Evolutionary conservation across 1,284 basidiomycete genomes (phyloP), one percentile per base, ranked within the genome.

Genomic region (Fomitopsis pinicola): DNA sequence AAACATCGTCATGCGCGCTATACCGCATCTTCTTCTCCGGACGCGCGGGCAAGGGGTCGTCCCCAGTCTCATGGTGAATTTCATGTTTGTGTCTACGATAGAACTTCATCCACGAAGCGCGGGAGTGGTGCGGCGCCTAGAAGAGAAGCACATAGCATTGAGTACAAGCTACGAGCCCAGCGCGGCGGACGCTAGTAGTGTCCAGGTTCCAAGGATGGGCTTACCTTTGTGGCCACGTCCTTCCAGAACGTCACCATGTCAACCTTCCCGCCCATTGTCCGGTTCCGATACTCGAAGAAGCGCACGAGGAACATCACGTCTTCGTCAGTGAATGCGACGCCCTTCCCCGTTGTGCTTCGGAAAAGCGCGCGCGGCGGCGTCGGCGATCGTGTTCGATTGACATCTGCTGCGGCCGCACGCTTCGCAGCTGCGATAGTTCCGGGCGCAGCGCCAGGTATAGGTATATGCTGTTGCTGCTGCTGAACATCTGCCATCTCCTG

Each of bases 31-130:
- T 91, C 79, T 93, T 93, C 69, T 89, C 87, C 0, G 91, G 91
- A 1, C 86, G 84, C 35, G 81, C 79, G 14, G 89, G 88, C n/a
- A 88, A 74, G 2, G 88, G 87, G 14, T 85, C 86, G 63, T 89
- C 87, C 1, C 74, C 78, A 14, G 85, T 83, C 7, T 78, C 77
- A 62, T 83, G 82, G 54, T 88, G 80, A 22, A 92, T 75, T 67
- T 93, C 91, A 67, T 93, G 91, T 66, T 90, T 91, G 71, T 93
- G 91, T 61, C 91, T 79, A 15, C 91, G 81, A 82, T 90, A 93
- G 74, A 87, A 93, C 73, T 93, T 93, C 89, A 93, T 91, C 91
- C 91, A 93, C 2, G 91, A 92, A 55, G 91, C 91, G 30, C 90
- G 85, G 28, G 91, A 92, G 68, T 93, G 91, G 72, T 93, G 91